phyloP scores from a whole-genome alignment of 768 basidiomycete genomes.

The Termitomyces eurrhizus region DNA sequence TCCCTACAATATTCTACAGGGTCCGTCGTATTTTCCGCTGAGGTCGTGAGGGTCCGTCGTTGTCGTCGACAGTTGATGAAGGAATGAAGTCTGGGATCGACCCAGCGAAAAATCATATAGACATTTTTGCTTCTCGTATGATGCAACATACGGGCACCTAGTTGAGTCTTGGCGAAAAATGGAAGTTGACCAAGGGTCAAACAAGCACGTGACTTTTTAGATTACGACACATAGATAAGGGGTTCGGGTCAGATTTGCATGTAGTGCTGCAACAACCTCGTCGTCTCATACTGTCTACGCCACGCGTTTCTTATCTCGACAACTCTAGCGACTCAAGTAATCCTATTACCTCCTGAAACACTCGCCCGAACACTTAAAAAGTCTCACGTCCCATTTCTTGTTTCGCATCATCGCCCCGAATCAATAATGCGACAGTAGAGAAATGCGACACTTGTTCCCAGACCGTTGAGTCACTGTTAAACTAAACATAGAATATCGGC shows the following conservation, averaged over 20 bases:
- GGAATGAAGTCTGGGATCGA: neutral
- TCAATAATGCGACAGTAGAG: neutral
- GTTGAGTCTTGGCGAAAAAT: neutral
- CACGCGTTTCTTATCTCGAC: no score
- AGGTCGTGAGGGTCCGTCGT: conserved; percentile 11
- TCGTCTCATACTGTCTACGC: no score
- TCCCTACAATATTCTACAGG: conserved; percentile 64
- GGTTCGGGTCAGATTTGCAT: no score
- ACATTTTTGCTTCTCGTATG: neutral
- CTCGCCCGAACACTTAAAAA: no score
- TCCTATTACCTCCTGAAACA: no score
- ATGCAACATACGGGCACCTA: neutral
- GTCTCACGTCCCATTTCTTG: no score
- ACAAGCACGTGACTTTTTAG: neutral
- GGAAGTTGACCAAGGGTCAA: neutral
- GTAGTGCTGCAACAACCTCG: no score
- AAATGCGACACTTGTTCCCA: no score
- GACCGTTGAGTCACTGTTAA: no score
- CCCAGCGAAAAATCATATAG: neutral
- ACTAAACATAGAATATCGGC: neutral
- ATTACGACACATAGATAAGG: neutral
- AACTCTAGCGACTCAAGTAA: no score
- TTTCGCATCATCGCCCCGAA: no score
- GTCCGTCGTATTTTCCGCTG: conserved; percentile 22
- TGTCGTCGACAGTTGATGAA: conserved; percentile 1